Evolutionary conservation across 1,284 basidiomycete species (phyloP).

Genomic region (Ustilago lituana): DNA sequence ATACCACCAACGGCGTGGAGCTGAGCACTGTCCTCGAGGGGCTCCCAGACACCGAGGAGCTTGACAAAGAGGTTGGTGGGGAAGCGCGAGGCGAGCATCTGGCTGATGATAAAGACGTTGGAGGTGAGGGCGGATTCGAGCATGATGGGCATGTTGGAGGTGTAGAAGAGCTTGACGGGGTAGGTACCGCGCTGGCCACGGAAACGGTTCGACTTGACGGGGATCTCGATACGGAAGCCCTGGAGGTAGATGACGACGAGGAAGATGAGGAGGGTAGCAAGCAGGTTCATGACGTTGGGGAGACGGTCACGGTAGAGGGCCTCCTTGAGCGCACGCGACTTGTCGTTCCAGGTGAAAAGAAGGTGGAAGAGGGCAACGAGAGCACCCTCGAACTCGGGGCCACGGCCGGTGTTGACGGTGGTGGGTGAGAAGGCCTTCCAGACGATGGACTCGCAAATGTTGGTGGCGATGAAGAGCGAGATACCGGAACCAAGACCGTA

Average conservation of each 20-base stretch:
- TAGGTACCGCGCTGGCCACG: constrained; percentile 92
- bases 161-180: constrained; percentile 99
- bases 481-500: constrained; percentile 98
- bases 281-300: constrained; percentile 96
- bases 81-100: constrained; percentile 90
- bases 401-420: constrained; percentile 96
- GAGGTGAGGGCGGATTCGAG: constrained; percentile 91
- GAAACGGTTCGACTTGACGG: constrained; percentile 95
- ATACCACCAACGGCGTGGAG: constrained; percentile 90
- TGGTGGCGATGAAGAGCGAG: constrained; percentile 98
- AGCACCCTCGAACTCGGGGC: constrained; percentile 97
- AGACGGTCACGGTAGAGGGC: constrained; percentile 97
- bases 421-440: constrained; percentile 99
- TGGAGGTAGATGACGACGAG: constrained; percentile 97
- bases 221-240: constrained; percentile 98
- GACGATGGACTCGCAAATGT: constrained; percentile 98
- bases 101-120: constrained; percentile 94
- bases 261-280: constrained; percentile 91
- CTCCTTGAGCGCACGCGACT: constrained; percentile 93
- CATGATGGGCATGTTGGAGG: constrained; percentile 99
- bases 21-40: constrained; percentile 90
- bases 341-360: constrained; percentile 98
- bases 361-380: constrained; percentile 96
- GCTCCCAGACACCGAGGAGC: constrained; percentile 96
- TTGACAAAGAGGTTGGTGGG: constrained; percentile 89